Conservation (phyloP, 148 eudicot genomes). For the Limonium bicolor region DNA sequence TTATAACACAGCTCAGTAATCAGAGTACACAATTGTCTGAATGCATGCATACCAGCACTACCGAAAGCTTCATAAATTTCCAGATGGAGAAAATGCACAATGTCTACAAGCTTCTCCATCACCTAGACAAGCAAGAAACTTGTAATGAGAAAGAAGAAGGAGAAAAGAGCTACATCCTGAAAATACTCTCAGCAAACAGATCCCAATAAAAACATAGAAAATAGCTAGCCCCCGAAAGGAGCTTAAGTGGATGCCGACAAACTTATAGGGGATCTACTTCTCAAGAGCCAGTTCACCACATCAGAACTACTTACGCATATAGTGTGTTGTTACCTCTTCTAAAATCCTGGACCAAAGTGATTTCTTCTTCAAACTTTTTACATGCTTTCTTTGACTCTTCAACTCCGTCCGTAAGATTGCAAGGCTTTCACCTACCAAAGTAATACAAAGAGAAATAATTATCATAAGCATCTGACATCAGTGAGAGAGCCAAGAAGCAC, state of each 20-base stretch:
- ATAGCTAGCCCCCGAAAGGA: too few relatives aligned
- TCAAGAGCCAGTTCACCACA: too few relatives aligned
- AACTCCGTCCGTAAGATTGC: slow-evolving; percentile 18
- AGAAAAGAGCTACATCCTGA: too few relatives aligned
- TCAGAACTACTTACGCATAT: too few relatives aligned
- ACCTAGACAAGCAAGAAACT: slow-evolving; percentile 9
- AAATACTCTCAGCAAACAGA: too few relatives aligned
- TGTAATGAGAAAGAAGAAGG: too few relatives aligned
- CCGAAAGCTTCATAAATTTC: slow-evolving; percentile 32
- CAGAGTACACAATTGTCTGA: neutral
- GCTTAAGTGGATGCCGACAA: too few relatives aligned
- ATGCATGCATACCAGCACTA: slow-evolving; percentile 23
- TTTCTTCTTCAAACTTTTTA: slow-evolving; percentile 36
- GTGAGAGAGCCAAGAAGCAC: neutral
- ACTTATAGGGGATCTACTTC: too few relatives aligned
- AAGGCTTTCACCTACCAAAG: slow-evolving; percentile 16
- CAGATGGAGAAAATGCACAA: slow-evolving; percentile 31
- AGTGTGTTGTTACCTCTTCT: slow-evolving; percentile 74
- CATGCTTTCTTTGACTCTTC: slow-evolving; percentile 38
- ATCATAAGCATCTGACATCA: neutral
- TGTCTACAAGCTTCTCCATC: slow-evolving; percentile 56
- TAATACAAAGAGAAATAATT: neutral
- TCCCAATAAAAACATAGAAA: too few relatives aligned
- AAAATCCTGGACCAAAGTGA: slow-evolving; percentile 56
- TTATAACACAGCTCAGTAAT: neutral